Evolutionary conservation across 2,329 filamentous ascomycete genomes (phyloP).

Genomic region (Pseudopithomyces chartarum): DNA sequence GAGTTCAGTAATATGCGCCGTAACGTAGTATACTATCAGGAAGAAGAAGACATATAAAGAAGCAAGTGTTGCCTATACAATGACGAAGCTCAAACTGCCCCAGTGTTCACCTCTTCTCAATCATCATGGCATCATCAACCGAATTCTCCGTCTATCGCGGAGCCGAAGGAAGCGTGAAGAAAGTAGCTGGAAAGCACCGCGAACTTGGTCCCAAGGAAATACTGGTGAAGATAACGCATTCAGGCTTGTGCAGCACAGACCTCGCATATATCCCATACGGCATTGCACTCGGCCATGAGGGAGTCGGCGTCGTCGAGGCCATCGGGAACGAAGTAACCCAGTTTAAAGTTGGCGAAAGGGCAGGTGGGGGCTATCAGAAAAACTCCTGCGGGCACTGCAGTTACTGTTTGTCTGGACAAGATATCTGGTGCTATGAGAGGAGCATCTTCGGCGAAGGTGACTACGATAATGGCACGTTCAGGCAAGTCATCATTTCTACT

Average conservation of each 20-base stretch:
- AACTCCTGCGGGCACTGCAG: slow-evolving; percentile 41
- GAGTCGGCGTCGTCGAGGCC: slow-evolving; percentile 46
- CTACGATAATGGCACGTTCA: slow-evolving; percentile 16
- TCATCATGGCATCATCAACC: not conserved
- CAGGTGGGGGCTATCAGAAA: slow-evolving; percentile 47
- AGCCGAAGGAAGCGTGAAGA: slow-evolving; percentile 16
- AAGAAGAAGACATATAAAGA: not conserved
- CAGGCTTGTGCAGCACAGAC: slow-evolving; percentile 23
- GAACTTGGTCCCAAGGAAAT: slow-evolving; percentile 22
- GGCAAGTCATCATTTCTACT: not conserved
- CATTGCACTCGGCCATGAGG: slow-evolving; percentile 47
- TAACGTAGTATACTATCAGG: not conserved
- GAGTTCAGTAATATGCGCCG: not conserved
- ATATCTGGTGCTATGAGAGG: slow-evolving; percentile 45
- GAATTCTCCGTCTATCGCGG: slow-evolving; percentile 21
- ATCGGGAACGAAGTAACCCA: slow-evolving; percentile 28
- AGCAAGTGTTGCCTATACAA: not conserved
- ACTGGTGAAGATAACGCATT: slow-evolving; percentile 25
- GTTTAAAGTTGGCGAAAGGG: slow-evolving; percentile 31
- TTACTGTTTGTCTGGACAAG: slow-evolving; percentile 30
- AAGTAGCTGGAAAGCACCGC: slow-evolving; percentile 8
- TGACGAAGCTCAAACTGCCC: not conserved
- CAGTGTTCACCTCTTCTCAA: not conserved
- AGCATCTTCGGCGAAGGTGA: slow-evolving; percentile 41
- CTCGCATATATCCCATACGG: slow-evolving; percentile 19